phyloP scores from a whole-genome alignment of 495 filamentous ascomycete species.

The Penicillium turbatum region DNA sequence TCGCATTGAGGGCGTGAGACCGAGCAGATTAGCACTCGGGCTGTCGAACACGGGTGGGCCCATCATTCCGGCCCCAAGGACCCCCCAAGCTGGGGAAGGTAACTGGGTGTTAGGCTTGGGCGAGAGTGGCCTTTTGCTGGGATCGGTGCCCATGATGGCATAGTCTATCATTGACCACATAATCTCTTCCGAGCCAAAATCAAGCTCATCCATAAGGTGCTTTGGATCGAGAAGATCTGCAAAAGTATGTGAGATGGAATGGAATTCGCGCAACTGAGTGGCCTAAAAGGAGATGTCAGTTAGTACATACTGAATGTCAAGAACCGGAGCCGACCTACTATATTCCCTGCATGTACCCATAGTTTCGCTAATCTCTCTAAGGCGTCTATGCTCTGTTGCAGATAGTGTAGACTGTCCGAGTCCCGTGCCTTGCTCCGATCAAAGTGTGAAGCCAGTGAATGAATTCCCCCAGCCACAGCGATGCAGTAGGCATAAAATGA shows the following conservation, averaged over 20 bases:
- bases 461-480: conserved; percentile 15
- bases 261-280: conserved; percentile 23
- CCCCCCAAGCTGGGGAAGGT: conserved; percentile 14
- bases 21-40: conserved; percentile 7
- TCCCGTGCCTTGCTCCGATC: conserved; percentile 6
- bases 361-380: conserved; percentile 15
- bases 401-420: conserved; percentile 12
- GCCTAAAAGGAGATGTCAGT: conserved; percentile 2
- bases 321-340: conserved; percentile 9
- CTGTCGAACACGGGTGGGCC: background rate
- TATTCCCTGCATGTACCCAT: conserved; percentile 25
- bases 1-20: conserved; percentile 13
- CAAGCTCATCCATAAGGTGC: conserved; percentile 16
- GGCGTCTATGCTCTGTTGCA: conserved; percentile 13
- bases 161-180: conserved; percentile 30
- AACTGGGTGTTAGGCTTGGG: conserved; percentile 6
- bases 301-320: background rate
- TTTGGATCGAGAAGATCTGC: conserved; percentile 18
- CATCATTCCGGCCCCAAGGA: conserved; percentile 9
- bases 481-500: conserved; percentile 25
- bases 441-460: conserved; percentile 16
- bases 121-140: conserved; percentile 3
- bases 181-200: conserved; percentile 8
- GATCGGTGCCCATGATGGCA: conserved; percentile 14
- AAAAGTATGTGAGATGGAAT: conserved; percentile 14